A percentile compares a stretch with the other conserved stretches of the same genome.
Conservation (phyloP, 306 rosid species). For the Cucurbita argyrosperma region DNA sequence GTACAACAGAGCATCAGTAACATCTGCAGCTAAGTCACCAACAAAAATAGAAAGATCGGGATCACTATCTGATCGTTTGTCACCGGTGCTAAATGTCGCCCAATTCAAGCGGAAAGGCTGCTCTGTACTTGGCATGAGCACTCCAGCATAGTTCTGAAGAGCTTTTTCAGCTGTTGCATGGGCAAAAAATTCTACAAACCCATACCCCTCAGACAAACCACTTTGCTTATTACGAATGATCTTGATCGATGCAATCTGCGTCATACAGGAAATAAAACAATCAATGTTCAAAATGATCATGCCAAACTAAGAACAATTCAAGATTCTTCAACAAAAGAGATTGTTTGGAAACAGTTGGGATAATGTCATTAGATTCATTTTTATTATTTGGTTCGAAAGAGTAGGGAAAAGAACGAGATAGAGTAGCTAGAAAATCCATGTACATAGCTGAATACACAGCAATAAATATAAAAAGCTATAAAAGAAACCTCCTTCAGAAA, state of each 20-base stretch:
- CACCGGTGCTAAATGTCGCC: conserved; percentile 86
- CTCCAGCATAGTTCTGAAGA: conserved; percentile 48
- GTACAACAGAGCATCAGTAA: conserved; percentile 62
- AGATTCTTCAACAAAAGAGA: background rate
- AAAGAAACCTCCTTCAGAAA: too few relatives aligned
- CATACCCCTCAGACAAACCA: conserved; percentile 81
- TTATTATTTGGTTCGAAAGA: too few relatives aligned
- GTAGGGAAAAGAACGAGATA: too few relatives aligned
- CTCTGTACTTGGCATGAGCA: conserved; percentile 72
- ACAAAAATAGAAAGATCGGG: conserved; percentile 91
- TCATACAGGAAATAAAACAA: background rate
- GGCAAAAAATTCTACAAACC: conserved; percentile 74
- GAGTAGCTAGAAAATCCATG: too few relatives aligned
- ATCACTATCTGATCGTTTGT: conserved; percentile 70
- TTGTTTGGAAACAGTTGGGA: background rate
- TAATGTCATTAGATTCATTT: too few relatives aligned
- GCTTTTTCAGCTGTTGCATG: conserved; percentile 77
- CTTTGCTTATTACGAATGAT: conserved; percentile 88
- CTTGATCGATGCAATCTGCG: conserved; percentile 71
- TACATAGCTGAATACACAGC: too few relatives aligned
- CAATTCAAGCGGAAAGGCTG: conserved; percentile 88
- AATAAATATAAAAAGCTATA: too few relatives aligned
- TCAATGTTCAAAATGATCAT: background rate
- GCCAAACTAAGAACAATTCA: background rate
- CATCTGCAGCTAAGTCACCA: conserved; percentile 94